phyloP scores from a whole-genome alignment of 1,284 basidiomycete genomes.

The Heterobasidion occidentale region DNA sequence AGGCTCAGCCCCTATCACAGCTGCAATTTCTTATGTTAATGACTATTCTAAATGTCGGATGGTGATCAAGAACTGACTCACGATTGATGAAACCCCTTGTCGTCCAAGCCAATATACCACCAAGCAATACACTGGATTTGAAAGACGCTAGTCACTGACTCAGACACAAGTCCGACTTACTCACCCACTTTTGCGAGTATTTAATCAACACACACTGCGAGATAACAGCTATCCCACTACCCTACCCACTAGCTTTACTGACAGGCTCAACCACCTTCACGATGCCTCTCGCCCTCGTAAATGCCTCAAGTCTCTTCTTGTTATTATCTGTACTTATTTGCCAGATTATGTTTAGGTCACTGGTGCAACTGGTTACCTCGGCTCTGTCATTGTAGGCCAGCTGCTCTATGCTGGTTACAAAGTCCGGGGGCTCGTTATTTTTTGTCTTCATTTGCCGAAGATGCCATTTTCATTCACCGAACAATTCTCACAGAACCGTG shows the following conservation, averaged over 20 bases:
- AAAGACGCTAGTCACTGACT: background rate
- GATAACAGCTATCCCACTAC: background rate
- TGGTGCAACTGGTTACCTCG: background rate
- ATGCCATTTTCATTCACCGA: background rate
- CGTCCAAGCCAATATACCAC: too few relatives aligned
- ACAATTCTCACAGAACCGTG: background rate
- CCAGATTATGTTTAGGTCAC: background rate
- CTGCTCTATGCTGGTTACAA: constrained; percentile 1
- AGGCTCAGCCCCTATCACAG: too few relatives aligned
- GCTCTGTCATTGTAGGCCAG: background rate
- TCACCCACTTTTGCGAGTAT: background rate
- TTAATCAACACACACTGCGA: background rate
- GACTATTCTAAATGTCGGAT: too few relatives aligned
- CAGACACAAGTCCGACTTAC: background rate
- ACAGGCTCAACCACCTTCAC: background rate
- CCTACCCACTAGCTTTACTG: background rate
- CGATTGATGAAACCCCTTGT: too few relatives aligned
- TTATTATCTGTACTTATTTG: background rate
- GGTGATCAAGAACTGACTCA: too few relatives aligned
- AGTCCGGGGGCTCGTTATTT: background rate
- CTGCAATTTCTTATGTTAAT: too few relatives aligned
- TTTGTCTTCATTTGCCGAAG: background rate
- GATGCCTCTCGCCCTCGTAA: background rate
- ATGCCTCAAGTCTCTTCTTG: background rate
- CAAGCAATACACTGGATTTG: too few relatives aligned